These are phyloP conservation scores for Stephanocyclus meneghinianus DNA, from an alignment of 352 stramenopile genomes.

Conservation along the genomic window DNA sequence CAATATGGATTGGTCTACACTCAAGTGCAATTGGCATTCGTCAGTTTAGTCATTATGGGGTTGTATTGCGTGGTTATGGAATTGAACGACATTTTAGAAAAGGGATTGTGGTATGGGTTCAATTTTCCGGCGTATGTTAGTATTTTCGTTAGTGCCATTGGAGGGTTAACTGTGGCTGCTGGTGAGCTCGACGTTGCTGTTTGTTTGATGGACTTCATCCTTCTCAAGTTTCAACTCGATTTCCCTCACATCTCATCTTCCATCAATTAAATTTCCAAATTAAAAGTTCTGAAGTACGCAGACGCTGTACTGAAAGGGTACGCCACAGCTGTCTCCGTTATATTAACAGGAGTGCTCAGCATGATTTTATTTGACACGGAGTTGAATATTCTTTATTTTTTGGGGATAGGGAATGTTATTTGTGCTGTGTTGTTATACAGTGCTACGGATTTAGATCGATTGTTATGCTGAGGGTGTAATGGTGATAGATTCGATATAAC, in stretches of 20 bases:
- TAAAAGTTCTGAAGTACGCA: constrained; percentile 75
- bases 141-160: constrained; percentile 73
- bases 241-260: constrained; percentile 1
- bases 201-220: too few relatives aligned
- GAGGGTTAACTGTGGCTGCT: constrained; percentile 78
- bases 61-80: constrained; percentile 67
- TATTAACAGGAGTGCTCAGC: constrained; percentile 71
- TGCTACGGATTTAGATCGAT: constrained; percentile 66
- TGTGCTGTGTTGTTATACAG: constrained; percentile 77
- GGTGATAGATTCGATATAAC: not conserved
- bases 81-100: constrained; percentile 56
- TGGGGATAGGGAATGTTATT: constrained; percentile 79
- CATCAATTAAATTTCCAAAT: not conserved
- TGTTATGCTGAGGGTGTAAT: constrained; percentile 43
- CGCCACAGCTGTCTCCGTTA: constrained; percentile 73
- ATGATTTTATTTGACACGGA: constrained; percentile 79
- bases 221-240: too few relatives aligned
- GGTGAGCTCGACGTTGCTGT: constrained; percentile 19
- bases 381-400: constrained; percentile 69
- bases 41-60: constrained; percentile 77
- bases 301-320: constrained; percentile 83
- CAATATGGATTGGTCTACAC: constrained; percentile 78
- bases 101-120: constrained; percentile 78
- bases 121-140: constrained; percentile 61
- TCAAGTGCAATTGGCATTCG: constrained; percentile 77